A percentile compares a stretch with the other conserved stretches of the same genome.
Conservation (phyloP, 2,329 filamentous ascomycete species). For the Venturia oleaginea region DNA sequence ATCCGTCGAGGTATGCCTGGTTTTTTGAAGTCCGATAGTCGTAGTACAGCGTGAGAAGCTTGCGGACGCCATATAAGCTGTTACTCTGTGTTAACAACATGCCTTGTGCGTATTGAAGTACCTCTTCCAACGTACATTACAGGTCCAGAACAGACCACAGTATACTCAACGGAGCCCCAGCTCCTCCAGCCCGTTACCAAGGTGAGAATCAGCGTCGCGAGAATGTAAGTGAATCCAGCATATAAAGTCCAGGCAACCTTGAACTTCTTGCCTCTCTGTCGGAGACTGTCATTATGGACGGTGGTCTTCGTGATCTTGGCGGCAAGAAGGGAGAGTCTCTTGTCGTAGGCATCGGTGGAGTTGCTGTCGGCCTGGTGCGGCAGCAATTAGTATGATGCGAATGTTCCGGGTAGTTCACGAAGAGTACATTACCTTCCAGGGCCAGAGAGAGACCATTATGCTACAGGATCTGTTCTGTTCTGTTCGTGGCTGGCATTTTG, state of each 20-base stretch:
- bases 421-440: constrained; percentile 58
- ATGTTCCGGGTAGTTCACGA: neutral
- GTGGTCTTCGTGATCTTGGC: constrained; percentile 71
- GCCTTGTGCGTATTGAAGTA: neutral
- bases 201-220: constrained; percentile 71
- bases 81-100: neutral
- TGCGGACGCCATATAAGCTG: constrained; percentile 73
- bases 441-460: constrained; percentile 75
- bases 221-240: constrained; percentile 78
- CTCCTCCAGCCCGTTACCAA: constrained; percentile 78
- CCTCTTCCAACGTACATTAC: constrained; percentile 49
- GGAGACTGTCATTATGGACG: constrained; percentile 61
- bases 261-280: constrained; percentile 64
- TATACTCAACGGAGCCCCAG: constrained; percentile 69
- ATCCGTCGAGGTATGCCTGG: constrained; percentile 59
- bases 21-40: constrained; percentile 69
- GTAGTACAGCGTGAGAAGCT: constrained; percentile 60
- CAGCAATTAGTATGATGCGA: constrained; percentile 1
- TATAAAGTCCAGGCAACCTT: constrained; percentile 88
- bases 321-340: constrained; percentile 72
- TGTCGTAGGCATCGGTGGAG: constrained; percentile 89
- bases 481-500: neutral
- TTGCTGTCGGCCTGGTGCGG: constrained; percentile 58
- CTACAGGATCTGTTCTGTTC: neutral
- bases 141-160: constrained; percentile 67